Evolutionary conservation across 1,139 yeast species (phyloP).

Genomic region (Candida neerlandica): DNA sequence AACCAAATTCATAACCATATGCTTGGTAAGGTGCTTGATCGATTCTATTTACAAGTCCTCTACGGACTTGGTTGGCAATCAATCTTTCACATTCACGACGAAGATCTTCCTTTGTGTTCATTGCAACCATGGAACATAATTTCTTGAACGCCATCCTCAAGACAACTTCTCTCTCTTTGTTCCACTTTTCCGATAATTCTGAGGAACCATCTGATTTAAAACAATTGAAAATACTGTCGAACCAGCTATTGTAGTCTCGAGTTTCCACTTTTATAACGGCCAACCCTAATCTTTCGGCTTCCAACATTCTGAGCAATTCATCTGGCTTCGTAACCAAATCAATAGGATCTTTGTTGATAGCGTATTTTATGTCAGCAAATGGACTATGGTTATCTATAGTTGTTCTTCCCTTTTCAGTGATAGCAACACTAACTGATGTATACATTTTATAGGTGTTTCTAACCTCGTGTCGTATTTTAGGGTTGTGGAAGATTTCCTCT

Average conservation of each 20-base stretch:
- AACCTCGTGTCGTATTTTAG: conserved; percentile 75
- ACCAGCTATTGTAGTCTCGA: conserved; percentile 46
- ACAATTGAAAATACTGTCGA: conserved; percentile 53
- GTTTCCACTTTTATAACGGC: conserved; percentile 51
- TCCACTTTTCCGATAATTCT: conserved; percentile 82
- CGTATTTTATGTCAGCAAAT: conserved; percentile 89
- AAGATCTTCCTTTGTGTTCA: conserved; percentile 82
- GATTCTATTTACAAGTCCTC: conserved; percentile 64
- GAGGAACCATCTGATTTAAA: conserved; percentile 83
- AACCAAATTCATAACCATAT: conserved; percentile 72
- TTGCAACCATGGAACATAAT: conserved; percentile 66
- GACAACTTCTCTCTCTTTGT: conserved; percentile 68
- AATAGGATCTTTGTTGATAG: conserved; percentile 73
- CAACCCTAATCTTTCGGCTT: conserved; percentile 76
- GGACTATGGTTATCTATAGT: conserved; percentile 81
- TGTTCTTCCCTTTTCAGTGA: conserved; percentile 86
- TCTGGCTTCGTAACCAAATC: conserved; percentile 80
- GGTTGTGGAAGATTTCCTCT: conserved; percentile 80
- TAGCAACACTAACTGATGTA: conserved; percentile 70
- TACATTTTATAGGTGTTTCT: conserved; percentile 68
- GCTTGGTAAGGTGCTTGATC: conserved; percentile 96
- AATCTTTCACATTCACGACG: conserved; percentile 76
- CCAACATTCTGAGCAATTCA: conserved; percentile 81
- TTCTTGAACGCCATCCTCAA: conserved; percentile 69
- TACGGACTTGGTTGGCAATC: conserved; percentile 70